Base-by-base conservation (phyloP, 768 basidiomycete genomes). In the Suillus fuscotomentosus region DNA sequence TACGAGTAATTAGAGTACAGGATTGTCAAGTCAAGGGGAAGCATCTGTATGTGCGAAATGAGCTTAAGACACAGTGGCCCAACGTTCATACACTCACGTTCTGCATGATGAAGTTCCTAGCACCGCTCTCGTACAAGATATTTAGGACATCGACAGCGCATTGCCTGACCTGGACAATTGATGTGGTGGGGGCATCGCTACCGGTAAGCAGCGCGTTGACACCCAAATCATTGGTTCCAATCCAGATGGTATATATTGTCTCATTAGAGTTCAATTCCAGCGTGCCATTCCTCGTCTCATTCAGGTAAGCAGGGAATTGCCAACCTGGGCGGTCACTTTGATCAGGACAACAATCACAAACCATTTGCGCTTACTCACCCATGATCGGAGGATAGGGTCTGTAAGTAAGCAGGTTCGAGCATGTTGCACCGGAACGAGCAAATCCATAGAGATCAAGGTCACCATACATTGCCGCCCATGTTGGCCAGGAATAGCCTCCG, bases 211-310 rank as follows among this genome's bases (percentile, higher is more conserved):
- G 76, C 5, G 83, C 81, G 55, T 78, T 78, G 13, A 71, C 80
- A 2, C 88, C 88, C 5, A 90, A 79, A 69, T 90, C 89, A 66
- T 86, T 86, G 3, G 86, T 87, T 15, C 88, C 88, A 64, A 89
- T 86, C 88, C 88, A 90, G 8, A 89, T 76, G 1, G 85, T 84
- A 70, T 86, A 89, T 3, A 89, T 66, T 1, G 88, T 89, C 54
- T 86, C 78, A 3, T 77, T 71, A 0, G 82, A 71, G 15, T 73
- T 62, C 41, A 84, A 70, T 20, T 66, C 69, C 24, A 86, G 69
- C 1, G 81, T 76, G 6, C 80, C 79, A 65, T 84, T 82, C 13
- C 71, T 67, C 20, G 69, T 75, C 57, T 82, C 80, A 8, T 76
- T 69, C 57, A 88, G 77, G 73, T 83, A 88, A 0, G 77, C 61